Evolutionary conservation across 306 rosid species (phyloP).

Genomic region (Purshia tridentata): DNA sequence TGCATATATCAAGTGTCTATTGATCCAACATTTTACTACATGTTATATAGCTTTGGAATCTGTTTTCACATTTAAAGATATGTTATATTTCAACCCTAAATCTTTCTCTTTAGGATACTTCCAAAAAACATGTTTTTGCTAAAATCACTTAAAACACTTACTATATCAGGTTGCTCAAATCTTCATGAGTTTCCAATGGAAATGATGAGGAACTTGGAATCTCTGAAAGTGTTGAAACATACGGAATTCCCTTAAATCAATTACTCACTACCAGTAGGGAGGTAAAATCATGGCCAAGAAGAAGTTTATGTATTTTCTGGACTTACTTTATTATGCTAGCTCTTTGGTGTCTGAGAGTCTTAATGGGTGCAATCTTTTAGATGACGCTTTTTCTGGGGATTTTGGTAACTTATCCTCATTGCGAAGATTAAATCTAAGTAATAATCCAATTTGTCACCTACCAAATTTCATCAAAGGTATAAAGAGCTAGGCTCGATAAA

Average conservation of each 20-base stretch:
- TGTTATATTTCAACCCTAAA: too few species aligned
- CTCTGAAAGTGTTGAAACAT: background rate
- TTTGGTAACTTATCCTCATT: background rate
- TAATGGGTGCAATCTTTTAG: background rate
- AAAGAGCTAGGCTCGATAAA: background rate
- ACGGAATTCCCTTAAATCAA: background rate
- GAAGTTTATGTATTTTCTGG: background rate
- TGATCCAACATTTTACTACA: too few species aligned
- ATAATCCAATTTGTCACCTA: background rate
- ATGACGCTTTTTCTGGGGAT: background rate
- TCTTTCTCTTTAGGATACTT: background rate
- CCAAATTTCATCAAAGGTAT: background rate
- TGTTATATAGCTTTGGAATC: too few species aligned
- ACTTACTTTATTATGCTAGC: background rate
- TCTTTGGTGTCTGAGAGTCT: background rate
- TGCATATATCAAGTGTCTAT: too few species aligned
- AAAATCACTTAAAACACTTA: background rate
- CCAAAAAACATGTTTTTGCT: background rate
- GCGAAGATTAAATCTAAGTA: background rate
- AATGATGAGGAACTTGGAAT: background rate
- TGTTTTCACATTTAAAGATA: too few species aligned
- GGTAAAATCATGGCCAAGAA: background rate
- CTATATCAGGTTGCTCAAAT: conserved; percentile 3
- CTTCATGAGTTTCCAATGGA: background rate
- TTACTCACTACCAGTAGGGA: background rate